phyloP scores from a whole-genome alignment of 2,329 filamentous ascomycete genomes.

The Penicillium vulpinum region DNA sequence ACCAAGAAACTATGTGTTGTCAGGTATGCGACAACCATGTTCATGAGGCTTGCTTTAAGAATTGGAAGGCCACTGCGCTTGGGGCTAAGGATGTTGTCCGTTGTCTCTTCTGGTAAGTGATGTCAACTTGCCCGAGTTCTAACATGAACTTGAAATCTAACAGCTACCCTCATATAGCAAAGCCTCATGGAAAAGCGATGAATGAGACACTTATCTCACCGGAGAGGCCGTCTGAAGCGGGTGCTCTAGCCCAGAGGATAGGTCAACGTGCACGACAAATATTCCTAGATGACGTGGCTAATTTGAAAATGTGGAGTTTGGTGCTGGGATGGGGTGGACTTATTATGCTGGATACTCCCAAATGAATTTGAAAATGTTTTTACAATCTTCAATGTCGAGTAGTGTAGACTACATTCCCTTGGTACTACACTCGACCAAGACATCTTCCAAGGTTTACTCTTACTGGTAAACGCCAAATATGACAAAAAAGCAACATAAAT shows the following conservation, averaged over 20 bases:
- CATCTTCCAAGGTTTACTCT: not conserved
- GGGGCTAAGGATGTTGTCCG: conserved; percentile 30
- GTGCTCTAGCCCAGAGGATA: too few species aligned
- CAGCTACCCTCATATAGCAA: conserved; percentile 32
- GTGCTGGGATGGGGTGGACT: not conserved
- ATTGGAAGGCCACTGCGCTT: conserved; percentile 49
- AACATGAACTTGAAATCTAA: not conserved
- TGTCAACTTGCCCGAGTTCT: not conserved
- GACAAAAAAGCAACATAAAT: conserved; percentile 11
- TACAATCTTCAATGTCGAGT: not conserved
- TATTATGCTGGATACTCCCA: not conserved
- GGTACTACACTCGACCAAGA: not conserved
- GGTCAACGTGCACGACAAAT: conserved; percentile 45
- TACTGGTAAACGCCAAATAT: not conserved
- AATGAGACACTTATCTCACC: not conserved
- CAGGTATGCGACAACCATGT: conserved; percentile 64
- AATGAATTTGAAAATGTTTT: not conserved
- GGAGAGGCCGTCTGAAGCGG: not conserved
- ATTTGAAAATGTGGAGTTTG: not conserved
- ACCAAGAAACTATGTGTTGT: conserved; percentile 57
- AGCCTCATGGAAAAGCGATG: not conserved
- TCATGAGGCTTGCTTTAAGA: conserved; percentile 58
- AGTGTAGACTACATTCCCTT: not conserved
- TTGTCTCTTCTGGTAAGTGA: conserved; percentile 49
- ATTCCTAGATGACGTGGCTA: conserved; percentile 38